These are phyloP conservation scores for Apiotrichum veenhuisii DNA, from an alignment of 1,284 basidiomycete species.

Conservation along the genomic window DNA sequence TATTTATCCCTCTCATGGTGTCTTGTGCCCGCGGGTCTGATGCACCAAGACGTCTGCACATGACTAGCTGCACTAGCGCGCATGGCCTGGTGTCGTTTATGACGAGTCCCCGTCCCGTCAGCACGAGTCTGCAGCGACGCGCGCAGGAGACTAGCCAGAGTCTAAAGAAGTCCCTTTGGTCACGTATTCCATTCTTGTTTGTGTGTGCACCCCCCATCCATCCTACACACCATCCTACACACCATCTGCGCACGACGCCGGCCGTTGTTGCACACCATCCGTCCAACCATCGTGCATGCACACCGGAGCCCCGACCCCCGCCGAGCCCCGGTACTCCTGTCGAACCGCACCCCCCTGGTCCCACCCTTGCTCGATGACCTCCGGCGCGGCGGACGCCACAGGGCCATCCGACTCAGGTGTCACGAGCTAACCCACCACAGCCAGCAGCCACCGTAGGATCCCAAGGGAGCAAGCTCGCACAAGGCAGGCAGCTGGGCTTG, in stretches of 20 bases:
- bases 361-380: background rate
- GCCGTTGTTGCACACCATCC: background rate
- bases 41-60: too few species aligned
- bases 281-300: background rate
- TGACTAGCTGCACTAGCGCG: too few species aligned
- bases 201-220: too few species aligned
- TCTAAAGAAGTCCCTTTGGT: too few species aligned
- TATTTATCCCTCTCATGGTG: too few species aligned
- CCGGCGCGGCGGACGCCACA: slow-evolving; percentile 3
- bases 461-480: background rate
- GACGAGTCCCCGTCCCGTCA: too few species aligned
- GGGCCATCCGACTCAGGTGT: slow-evolving; percentile 3
- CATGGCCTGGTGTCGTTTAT: too few species aligned
- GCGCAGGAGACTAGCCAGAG: too few species aligned
- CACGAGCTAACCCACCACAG: background rate
- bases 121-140: too few species aligned
- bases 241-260: background rate
- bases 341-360: background rate
- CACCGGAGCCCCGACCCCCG: background rate
- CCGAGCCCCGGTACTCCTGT: background rate
- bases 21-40: too few species aligned
- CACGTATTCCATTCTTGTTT: too few species aligned
- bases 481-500: background rate
- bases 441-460: background rate
- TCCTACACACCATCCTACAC: too few species aligned